Base-by-base conservation (phyloP, 2,329 filamentous ascomycete genomes). In the Ceratocystis alfenasii region DNA sequence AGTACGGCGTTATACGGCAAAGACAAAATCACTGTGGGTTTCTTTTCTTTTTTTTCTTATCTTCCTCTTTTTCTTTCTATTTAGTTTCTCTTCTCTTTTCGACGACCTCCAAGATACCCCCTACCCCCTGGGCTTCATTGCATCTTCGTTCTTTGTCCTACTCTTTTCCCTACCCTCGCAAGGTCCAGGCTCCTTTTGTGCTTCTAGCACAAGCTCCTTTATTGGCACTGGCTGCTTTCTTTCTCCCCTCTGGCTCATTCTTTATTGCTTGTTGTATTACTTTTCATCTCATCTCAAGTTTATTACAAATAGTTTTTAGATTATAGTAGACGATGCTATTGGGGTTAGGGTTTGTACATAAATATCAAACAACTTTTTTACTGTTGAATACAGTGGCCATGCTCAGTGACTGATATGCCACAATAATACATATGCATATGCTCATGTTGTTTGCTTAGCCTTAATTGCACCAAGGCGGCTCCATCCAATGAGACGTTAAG, bases 11-110 rank as follows among this genome's bases (percentile, higher is more conserved):
- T 53, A 45, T 33, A 30, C 28, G 44, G 45, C 25, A 25, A 62
- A 50, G 55, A 50, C 46, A 59, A 59, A 59, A 59, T 28, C 25
- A 36, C 61, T 22, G 15, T 36, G 46, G 57, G 53, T 59, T 62
- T 62, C 36, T 62, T 45, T 63, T 53, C 44, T 67, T 63, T 41
- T 63, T 55, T 53, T 48, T 33, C 20, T 48, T 36, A 22, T 44
- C 60, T 55, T 10, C 3, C 36, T 10, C 36, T 15, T 41, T 41
- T 12, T 41, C 36, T 15, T 12, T n/a, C 48, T 63, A 22, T 53
- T 44, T 28, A 41, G 36, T 15, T 41, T 30, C 17, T 53, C 25
- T 59, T 36, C 28, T 59, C 55, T 25, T 6, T 30, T 59, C 55
- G 8, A 59, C 17, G 55, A 59, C 55, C 55, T 33, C 55, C 55